A percentile compares a stretch with the other conserved stretches of the same genome.
These are phyloP conservation scores for Mycena vulgaris DNA, from an alignment of 768 basidiomycete species.

Conservation along the genomic window DNA sequence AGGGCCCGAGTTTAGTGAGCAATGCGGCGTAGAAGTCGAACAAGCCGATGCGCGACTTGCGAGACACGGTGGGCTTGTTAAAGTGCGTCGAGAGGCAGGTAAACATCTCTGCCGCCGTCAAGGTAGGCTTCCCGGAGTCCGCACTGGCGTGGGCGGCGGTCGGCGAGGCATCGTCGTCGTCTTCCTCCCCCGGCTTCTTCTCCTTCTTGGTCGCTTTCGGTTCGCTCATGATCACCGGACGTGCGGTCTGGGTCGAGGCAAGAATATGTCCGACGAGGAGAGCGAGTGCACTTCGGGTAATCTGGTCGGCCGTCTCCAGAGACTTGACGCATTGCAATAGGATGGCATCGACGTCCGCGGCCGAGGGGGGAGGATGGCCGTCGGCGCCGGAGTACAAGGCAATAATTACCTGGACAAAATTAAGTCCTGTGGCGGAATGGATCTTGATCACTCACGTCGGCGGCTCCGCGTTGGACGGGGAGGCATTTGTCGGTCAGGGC, in stretches of 20 bases:
- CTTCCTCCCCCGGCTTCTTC: conserved; percentile 73
- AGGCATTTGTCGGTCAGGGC: conserved; percentile 87
- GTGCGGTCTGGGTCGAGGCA: conserved; percentile 84
- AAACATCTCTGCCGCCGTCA: conserved; percentile 87
- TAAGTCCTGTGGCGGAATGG: conserved; percentile 35
- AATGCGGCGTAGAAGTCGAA: conserved; percentile 91
- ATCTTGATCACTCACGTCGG: conserved; percentile 67
- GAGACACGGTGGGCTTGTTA: conserved; percentile 79
- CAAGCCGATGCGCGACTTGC: conserved; percentile 86
- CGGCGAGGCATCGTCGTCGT: conserved; percentile 66
- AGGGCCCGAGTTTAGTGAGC: conserved; percentile 79
- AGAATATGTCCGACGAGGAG: conserved; percentile 89
- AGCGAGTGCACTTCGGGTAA: conserved; percentile 63
- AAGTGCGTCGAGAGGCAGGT: conserved; percentile 83
- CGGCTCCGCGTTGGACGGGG: conserved; percentile 87
- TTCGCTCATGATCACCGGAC: conserved; percentile 62
- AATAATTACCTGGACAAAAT: conserved; percentile 56
- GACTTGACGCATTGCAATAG: conserved; percentile 74
- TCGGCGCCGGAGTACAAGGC: conserved; percentile 72
- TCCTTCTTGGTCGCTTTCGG: conserved; percentile 62
- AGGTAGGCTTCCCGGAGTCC: conserved; percentile 76
- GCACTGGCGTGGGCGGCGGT: conserved; percentile 61
- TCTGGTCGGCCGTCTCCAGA: conserved; percentile 70
- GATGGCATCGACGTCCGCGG: conserved; percentile 85
- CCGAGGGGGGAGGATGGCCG: conserved; percentile 64